Evolutionary conservation across 208 protist species (phyloP), one percentile per base, ranked within the genome.

Genomic region (Herpetomonas samuelpessoai): DNA sequence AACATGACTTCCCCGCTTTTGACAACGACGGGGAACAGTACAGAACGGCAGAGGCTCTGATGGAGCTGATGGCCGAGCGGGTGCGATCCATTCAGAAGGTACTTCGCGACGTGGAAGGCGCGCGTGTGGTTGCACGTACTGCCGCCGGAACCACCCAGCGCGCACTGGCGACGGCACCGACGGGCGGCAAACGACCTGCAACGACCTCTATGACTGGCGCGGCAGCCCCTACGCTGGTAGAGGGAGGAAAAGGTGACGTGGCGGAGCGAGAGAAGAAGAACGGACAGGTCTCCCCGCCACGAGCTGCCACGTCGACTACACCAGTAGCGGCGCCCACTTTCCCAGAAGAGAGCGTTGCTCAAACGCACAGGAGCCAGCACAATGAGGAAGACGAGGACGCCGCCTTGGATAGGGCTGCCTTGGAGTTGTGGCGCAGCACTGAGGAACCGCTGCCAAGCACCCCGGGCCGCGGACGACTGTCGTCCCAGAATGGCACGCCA

Each of bases 31-130:
- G 14, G 35, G 35, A 41, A 14, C 35, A 41, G 35, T 41, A 41
- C 35, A 14, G 35, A 2, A 25, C 55, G 30, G 65, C 30, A 2
- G 35, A 57, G 19, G 49, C 51, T 31, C 59, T 81, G 38, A 52
- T 86, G 21, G 50, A 65, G 1, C 49, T 71, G 55, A 85, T 86
- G 79, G 53, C 56, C n/a, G 72, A 74, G 35, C 83, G 83, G 14
- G 70, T 91, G 27, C 63, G 66, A 29, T 62, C 69, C 50, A 81
- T 91, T 22, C 71, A 83, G 48, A 52, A 56, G 6, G 46, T 85
- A 16, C 65, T 91, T 29, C 24, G 55, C 19, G 68, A 76, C 28
- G 22, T 55, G 45, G 31, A 45, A 29, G 19, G 19, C 3, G 12
- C 47, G 12, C 50, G 31, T 6, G 45, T n/a, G n/a, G n/a, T n/a